Evolutionary conservation across 495 filamentous ascomycete species (phyloP), one percentile per base, ranked within the genome.

Genomic region (Penicillium egyptiacum): DNA sequence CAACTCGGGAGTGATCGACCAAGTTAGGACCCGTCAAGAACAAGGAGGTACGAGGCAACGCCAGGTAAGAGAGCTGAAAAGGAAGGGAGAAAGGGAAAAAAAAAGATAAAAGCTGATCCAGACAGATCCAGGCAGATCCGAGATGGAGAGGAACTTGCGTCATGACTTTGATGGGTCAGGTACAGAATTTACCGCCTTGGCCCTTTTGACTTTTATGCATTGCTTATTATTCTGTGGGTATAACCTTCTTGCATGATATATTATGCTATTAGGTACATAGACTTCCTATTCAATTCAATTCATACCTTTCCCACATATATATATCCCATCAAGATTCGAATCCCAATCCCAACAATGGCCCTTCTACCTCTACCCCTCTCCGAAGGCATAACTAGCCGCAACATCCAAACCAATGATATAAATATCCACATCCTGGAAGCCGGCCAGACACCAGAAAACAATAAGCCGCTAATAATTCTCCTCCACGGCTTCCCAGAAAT

Each of bases 401-500:
- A 81, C 35, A 57, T 85, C 50, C 70, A 74, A 63, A 82, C 79
- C 45, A 56, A 62, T 49, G 66, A 66, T 45, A 77, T 89, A 26
- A 82, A 67, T 22, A 86, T 81, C 70, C 86, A 89, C 72, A 65
- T 86, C 53, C 74, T 88, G 28, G 79, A 81, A 62, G 74, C 83
- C 17, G 83, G 83, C 25, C 44, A 49, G 28, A 58, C 65, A 46
- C 62, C 58, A 26, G 45, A 40, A 23, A 68, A 70, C 30, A 70
- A 70, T 14, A 79, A 74, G 17, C 85, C 84, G 0, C 77, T 88
- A 44, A 69, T 90, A 30, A 67, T 88, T 19, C 81, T 86, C 57
- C 76, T 83, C 51, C 86, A 87, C 66, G 86, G 86, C 20, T 88
- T 81, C 59, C 85, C 86, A 8, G 86, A 89, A 61, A 76, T 88